Conservation (phyloP, 2,329 filamentous ascomycete species). For the Epicoccum nigrum region DNA sequence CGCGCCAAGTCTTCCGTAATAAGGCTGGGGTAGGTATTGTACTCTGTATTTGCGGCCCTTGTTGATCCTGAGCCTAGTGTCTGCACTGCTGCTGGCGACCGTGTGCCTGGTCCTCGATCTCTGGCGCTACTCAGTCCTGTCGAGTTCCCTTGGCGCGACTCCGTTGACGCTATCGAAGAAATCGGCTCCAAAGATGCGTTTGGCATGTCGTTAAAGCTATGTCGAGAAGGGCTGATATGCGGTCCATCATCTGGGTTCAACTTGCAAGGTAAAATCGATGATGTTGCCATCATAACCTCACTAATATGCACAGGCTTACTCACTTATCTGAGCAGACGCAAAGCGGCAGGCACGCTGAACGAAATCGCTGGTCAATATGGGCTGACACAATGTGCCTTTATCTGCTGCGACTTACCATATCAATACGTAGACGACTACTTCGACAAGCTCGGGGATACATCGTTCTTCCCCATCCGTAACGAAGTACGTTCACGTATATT, state of each 20-base stretch:
- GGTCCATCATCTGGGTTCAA: slow-evolving; percentile 68
- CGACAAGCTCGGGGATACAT: slow-evolving; percentile 56
- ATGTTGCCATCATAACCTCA: not conserved
- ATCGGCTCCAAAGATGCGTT: slow-evolving; percentile 63
- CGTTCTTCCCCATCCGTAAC: slow-evolving; percentile 26
- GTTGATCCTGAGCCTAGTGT: slow-evolving; percentile 49
- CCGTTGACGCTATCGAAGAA: slow-evolving; percentile 63
- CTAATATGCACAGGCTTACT: slow-evolving; percentile 21
- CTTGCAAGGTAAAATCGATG: slow-evolving; percentile 51
- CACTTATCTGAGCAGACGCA: slow-evolving; percentile 22
- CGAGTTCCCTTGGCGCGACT: slow-evolving; percentile 65
- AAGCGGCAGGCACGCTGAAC: slow-evolving; percentile 18
- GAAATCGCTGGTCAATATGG: slow-evolving; percentile 18
- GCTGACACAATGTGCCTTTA: slow-evolving; percentile 48
- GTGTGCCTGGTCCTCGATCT: slow-evolving; percentile 64
- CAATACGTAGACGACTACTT: slow-evolving; percentile 68
- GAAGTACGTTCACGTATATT: slow-evolving; percentile 4
- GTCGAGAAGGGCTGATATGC: slow-evolving; percentile 63
- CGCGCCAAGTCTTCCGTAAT: slow-evolving; percentile 25
- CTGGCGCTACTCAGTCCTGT: slow-evolving; percentile 56
- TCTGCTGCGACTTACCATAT: slow-evolving; percentile 69
- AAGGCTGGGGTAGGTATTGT: slow-evolving; percentile 23
- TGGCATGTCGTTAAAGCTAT: slow-evolving; percentile 60
- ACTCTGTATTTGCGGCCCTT: not conserved
- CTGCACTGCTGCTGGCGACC: slow-evolving; percentile 63